A percentile compares a stretch with the other conserved stretches of the same genome.
phyloP scores from a whole-genome alignment of 176 grass and related monocot genomes.

The Miscanthus lutarioriparius region DNA sequence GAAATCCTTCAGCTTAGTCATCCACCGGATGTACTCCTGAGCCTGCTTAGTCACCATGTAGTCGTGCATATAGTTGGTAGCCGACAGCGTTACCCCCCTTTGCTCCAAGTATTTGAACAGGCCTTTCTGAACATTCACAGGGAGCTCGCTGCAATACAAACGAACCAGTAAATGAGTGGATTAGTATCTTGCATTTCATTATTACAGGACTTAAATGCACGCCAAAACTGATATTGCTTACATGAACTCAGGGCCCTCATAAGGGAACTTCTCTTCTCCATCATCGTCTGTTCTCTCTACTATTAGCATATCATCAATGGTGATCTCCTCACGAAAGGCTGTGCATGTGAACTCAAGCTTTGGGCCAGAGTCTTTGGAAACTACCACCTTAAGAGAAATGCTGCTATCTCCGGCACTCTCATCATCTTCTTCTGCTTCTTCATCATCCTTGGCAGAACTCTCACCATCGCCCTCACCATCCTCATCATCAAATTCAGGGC shows the following conservation, averaged over 20 bases:
- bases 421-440: conserved; percentile 22
- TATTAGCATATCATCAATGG: conserved; percentile 82
- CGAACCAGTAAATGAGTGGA: background rate
- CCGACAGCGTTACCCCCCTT: conserved; percentile 59
- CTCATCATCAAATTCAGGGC: conserved; percentile 50
- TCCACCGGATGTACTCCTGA: conserved; percentile 81
- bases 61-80: conserved; percentile 87
- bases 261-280: conserved; percentile 62
- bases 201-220: background rate
- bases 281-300: conserved; percentile 35
- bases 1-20: conserved; percentile 85
- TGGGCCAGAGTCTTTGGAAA: conserved; percentile 61
- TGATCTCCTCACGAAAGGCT: conserved; percentile 74
- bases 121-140: conserved; percentile 90
- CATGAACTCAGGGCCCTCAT: conserved; percentile 93
- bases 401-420: conserved; percentile 51
- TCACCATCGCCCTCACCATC: conserved; percentile 31
- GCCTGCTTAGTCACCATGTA: conserved; percentile 94
- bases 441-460: conserved; percentile 30
- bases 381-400: conserved; percentile 62
- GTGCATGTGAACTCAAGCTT: conserved; percentile 84
- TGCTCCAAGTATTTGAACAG: conserved; percentile 90
- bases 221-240: background rate
- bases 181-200: background rate
- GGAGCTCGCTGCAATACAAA: conserved; percentile 66